A percentile compares a stretch with the other conserved stretches of the same genome.
phyloP scores from a whole-genome alignment of 345 rosid genomes.

The Mallotus nudiflorus region DNA sequence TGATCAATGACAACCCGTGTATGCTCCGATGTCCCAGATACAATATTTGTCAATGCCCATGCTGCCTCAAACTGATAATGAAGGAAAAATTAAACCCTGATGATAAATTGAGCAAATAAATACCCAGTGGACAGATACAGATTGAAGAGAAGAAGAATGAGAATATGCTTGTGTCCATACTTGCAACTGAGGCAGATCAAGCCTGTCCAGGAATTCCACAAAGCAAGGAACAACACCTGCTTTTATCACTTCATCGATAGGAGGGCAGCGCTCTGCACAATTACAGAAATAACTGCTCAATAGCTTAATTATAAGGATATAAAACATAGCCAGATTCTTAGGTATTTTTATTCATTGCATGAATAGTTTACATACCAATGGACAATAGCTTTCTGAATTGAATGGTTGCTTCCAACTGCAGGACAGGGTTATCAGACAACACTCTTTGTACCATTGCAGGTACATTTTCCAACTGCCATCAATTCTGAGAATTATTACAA shows the following conservation, averaged over 20 bases:
- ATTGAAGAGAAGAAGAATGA: neutral
- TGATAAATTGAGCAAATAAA: conserved; percentile 4
- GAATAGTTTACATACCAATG: conserved; percentile 44
- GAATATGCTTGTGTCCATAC: conserved; percentile 29
- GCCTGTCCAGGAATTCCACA: conserved; percentile 78
- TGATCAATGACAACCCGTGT: conserved; percentile 78
- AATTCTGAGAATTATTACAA: neutral
- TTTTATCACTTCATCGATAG: conserved; percentile 84
- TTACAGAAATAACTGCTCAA: neutral
- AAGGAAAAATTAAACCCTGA: conserved; percentile 18
- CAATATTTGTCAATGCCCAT: conserved; percentile 91
- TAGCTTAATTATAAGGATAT: neutral
- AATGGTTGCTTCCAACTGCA: conserved; percentile 73
- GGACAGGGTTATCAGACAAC: conserved; percentile 58
- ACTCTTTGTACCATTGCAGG: conserved; percentile 79
- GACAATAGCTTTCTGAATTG: conserved; percentile 79
- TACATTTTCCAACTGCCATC: conserved; percentile 66
- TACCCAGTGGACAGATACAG: neutral
- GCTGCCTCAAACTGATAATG: conserved; percentile 78
- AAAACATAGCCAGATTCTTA: neutral
- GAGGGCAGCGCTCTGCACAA: conserved; percentile 74
- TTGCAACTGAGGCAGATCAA: conserved; percentile 75
- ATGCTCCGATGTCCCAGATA: conserved; percentile 85
- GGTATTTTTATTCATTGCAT: neutral
- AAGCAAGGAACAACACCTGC: conserved; percentile 76